Evolutionary conservation across 2,329 filamentous ascomycete genomes (phyloP), one percentile per base, ranked within the genome.

Genomic region (Gyromitra esculenta): DNA sequence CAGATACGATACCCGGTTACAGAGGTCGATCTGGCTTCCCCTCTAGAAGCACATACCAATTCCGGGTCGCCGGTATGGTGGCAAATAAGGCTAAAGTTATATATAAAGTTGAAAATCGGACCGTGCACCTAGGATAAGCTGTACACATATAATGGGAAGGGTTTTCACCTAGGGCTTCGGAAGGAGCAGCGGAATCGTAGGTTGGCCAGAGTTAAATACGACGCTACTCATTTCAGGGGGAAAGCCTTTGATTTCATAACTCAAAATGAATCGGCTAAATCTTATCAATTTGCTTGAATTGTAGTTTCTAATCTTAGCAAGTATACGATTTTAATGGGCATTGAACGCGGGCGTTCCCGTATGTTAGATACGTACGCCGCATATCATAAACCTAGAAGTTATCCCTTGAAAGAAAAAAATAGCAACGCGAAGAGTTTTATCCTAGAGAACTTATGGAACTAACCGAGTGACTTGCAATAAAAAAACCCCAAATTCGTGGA

Each of bases 21-120:
- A n/a, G 13, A 7, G 52, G 57, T 21, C 57, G 64, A 57, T 56
- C 35, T 50, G 43, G 31, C 45, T 13, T 31, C 31, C 8, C 54
- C 31, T 69, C 54, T 69, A 43, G 35, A 54, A 54, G 56, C 64
- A 59, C 64, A 67, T 57, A 18, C 5, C 37, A 18, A 39, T 21
- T 31, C 25, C 65, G 52, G 65, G 37, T 21, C 57, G 7, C 21
- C 54, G 50, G 64, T 41, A 64, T 25, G 25, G 62, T 18, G 25
- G 35, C 59, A 41, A 37, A 65, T 65, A 21, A 67, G 37, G 45
- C 69, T 72, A 21, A 62, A 72, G 65, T 72, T 65, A 63, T 9
- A 45, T 65, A 41, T 41, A 31, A 39, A 63, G 68, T 64, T 71
- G 57, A 35, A 65, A 72, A 65, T 56, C 15, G 69, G 60, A 45